A percentile compares a stretch with the other conserved stretches of the same genome.
These are phyloP conservation scores for Pezicula carpinea DNA, from an alignment of 2,329 filamentous ascomycete species.

Conservation along the genomic window DNA sequence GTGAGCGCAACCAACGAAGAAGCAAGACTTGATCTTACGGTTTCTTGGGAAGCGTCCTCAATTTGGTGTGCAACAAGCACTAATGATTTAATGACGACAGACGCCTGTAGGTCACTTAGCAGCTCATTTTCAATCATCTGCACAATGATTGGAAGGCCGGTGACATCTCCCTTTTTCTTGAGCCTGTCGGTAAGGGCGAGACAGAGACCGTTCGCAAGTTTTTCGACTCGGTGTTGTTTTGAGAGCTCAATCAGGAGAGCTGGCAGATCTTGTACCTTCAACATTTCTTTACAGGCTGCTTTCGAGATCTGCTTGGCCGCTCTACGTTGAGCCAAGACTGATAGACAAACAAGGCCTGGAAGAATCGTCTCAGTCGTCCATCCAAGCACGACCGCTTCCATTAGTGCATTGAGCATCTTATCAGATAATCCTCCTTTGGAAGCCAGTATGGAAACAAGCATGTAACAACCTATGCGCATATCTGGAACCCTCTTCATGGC, in stretches of 20 bases:
- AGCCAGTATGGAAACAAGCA: constrained; percentile 81
- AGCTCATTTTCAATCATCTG: constrained; percentile 55
- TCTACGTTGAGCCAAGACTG: constrained; percentile 77
- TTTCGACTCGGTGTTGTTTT: constrained; percentile 62
- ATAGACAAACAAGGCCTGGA: constrained; percentile 73
- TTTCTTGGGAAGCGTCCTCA: constrained; percentile 49
- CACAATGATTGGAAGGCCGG: constrained; percentile 55
- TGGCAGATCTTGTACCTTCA: constrained; percentile 59
- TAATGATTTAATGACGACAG: constrained; percentile 62
- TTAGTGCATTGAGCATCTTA: constrained; percentile 74
- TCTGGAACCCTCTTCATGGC: constrained; percentile 71
- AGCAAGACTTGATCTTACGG: constrained; percentile 59
- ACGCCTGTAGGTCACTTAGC: constrained; percentile 57
- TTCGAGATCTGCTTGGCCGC: constrained; percentile 64
- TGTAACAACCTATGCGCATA: constrained; percentile 82
- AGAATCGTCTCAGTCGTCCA: constrained; percentile 71
- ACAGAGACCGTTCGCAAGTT: constrained; percentile 67
- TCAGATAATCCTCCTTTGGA: constrained; percentile 79
- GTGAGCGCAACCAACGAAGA: constrained; percentile 63
- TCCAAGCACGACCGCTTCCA: constrained; percentile 79
- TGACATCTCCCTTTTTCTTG: constrained; percentile 53
- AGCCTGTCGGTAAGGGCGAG: constrained; percentile 59
- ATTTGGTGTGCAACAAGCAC: constrained; percentile 56
- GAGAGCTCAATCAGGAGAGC: constrained; percentile 56
- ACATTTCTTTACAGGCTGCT: constrained; percentile 63